Base-by-base conservation (phyloP, 2,329 filamentous ascomycete genomes). In the Aschersonia sp. region DNA sequence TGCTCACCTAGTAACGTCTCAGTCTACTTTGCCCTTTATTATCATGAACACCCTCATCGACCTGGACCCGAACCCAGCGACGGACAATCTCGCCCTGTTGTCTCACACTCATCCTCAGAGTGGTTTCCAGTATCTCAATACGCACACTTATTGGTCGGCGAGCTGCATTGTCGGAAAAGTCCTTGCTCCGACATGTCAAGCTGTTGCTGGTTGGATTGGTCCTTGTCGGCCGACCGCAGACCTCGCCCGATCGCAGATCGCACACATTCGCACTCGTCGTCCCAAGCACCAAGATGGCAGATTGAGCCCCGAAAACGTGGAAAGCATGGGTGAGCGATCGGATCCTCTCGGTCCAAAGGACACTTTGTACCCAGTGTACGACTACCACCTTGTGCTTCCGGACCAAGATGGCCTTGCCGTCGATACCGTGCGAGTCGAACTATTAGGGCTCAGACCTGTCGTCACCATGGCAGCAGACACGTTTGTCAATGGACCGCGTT, bases 31-130 rank as follows among this genome's bases (percentile, higher is more conserved):
- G 44, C 82, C 84, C 3, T 89, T 84, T 64, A 73, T 87, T 40
- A 78, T 86, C 44, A 88, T 89, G 82, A 88, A 87, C 59, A 77
- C 83, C 4, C 70, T 89, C 43, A 80, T 88, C 53, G 84, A 88
- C 59, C 77, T 85, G 55, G 84, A 88, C 56, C 78, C 79, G 2
- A 82, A 85, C 58, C 73, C 73, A 4, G 79, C 78, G 3, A 78
- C 77, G 4, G 77, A 82, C 51, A 69, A 78, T 5, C 73, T 88
- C 12, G 78, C 80, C 9, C 71, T 82, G 35, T 72, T 89, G 6
- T 82, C 79, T 1, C 80, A 86, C 55, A 72, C 82, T 54, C 74
- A 82, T 50, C 81, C 82, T 1, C 71, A 80, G 54, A 80, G 80
- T 52, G 84, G 84, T 12, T 87, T 89, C 58, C 84, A 89, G 64